Percentiles rank a stretch among this genome's conserved stretches.
phyloP scores from a whole-genome alignment of 2,329 filamentous ascomycete genomes.

The Chaetomiaceae sp. region DNA sequence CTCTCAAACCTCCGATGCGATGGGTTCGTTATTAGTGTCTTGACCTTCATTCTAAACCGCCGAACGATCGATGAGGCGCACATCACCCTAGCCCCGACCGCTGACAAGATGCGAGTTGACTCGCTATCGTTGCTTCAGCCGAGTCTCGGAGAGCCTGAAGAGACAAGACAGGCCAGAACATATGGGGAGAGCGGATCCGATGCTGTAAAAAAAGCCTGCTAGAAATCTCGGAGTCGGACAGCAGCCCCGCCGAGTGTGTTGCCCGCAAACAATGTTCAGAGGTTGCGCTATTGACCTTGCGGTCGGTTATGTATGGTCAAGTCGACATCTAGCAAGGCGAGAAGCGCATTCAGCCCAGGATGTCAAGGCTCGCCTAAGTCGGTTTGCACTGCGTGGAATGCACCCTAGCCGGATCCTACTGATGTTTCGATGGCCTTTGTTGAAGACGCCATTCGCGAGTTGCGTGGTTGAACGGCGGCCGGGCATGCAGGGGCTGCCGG shows the following conservation, averaged over 20 bases:
- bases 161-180: too few relatives aligned
- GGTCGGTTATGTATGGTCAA: too few relatives aligned
- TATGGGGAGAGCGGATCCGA: too few relatives aligned
- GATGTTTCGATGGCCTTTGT: not conserved
- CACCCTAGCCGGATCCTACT: not conserved
- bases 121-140: not conserved
- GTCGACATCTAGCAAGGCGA: too few relatives aligned
- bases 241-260: not conserved
- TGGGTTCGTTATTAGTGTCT: not conserved
- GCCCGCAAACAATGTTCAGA: too few relatives aligned
- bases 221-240: not conserved
- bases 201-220: too few relatives aligned
- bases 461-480: not conserved
- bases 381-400: not conserved
- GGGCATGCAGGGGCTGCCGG: not conserved
- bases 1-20: not conserved
- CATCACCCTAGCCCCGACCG: not conserved
- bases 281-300: too few relatives aligned
- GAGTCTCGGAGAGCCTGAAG: too few relatives aligned
- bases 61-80: not conserved
- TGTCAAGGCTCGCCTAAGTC: not conserved
- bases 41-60: not conserved
- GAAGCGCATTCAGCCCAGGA: not conserved
- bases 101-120: not conserved
- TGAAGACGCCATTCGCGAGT: too few relatives aligned